Conservation (phyloP, 441 rosid species). For the Bocquillonia castaneifolia region DNA sequence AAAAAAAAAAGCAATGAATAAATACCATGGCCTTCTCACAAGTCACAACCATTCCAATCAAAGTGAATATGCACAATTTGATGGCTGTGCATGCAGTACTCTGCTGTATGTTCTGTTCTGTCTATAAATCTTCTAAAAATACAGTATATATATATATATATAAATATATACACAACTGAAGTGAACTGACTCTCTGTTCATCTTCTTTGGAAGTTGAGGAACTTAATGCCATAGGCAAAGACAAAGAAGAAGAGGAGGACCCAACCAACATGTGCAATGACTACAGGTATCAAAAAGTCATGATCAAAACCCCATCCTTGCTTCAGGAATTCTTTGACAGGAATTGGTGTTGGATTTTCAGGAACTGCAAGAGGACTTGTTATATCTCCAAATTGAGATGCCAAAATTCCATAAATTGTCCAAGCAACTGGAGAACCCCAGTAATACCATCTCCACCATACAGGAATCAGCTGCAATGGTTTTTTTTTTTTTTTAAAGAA, state of each 20-base stretch:
- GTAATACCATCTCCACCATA: slow-evolving; percentile 70
- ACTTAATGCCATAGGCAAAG: slow-evolving; percentile 58
- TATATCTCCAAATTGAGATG: slow-evolving; percentile 48
- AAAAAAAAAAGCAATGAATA: too few species aligned
- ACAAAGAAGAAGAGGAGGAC: slow-evolving; percentile 46
- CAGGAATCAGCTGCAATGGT: slow-evolving; percentile 40
- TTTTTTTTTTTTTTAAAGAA: too few species aligned
- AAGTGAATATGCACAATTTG: too few species aligned
- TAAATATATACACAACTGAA: too few species aligned
- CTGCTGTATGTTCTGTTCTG: too few species aligned
- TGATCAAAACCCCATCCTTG: slow-evolving; percentile 37
- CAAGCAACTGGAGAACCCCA: slow-evolving; percentile 62
- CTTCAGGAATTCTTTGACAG: slow-evolving; percentile 35
- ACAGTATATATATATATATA: too few species aligned
- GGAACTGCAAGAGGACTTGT: slow-evolving; percentile 13
- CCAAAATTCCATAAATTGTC: slow-evolving; percentile 57
- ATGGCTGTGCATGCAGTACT: too few species aligned
- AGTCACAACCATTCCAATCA: too few species aligned
- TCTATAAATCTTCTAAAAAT: too few species aligned
- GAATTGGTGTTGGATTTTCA: slow-evolving; percentile 6
- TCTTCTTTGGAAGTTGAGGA: slow-evolving; percentile 60
- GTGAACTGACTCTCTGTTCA: too few species aligned
- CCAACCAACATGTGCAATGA: slow-evolving; percentile 46
- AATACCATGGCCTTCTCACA: too few species aligned
- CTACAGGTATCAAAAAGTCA: slow-evolving; percentile 40